phyloP scores from a whole-genome alignment of 1,284 basidiomycete genomes.

The Sanghuangporus weigelae region DNA sequence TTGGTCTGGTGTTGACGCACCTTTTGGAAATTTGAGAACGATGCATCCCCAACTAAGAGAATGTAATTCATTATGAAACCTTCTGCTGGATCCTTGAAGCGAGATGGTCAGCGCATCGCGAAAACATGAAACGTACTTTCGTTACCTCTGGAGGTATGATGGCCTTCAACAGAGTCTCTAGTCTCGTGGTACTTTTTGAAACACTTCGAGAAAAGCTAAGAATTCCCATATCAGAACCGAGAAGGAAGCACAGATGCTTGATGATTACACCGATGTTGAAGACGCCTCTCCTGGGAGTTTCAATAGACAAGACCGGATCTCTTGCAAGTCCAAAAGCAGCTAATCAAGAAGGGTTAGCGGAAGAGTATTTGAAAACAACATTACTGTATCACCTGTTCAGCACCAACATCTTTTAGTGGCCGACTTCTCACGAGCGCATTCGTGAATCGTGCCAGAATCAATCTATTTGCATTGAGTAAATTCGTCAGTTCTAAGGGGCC shows the following conservation, averaged over 20 bases:
- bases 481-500: neutral
- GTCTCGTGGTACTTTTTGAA: constrained; percentile 70
- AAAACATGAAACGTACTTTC: constrained; percentile 1
- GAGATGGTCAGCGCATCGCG: constrained; percentile 13
- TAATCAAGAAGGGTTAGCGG: constrained; percentile 28
- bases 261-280: constrained; percentile 47
- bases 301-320: constrained; percentile 77
- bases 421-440: constrained; percentile 82
- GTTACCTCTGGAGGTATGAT: constrained; percentile 85
- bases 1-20: constrained; percentile 33
- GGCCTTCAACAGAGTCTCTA: constrained; percentile 92
- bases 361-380: constrained; percentile 15
- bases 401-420: constrained; percentile 85
- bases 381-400: constrained; percentile 69
- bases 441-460: constrained; percentile 81
- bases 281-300: constrained; percentile 75
- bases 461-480: constrained; percentile 37
- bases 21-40: constrained; percentile 97
- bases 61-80: constrained; percentile 94
- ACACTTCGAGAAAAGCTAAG: constrained; percentile 72
- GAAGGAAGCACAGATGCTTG: neutral
- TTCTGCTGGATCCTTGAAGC: constrained; percentile 76
- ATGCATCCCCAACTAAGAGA: constrained; percentile 85
- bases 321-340: constrained; percentile 90
- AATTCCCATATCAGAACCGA: constrained; percentile 12